Evolutionary conservation across 192 early-diverging fungal species (phyloP).

Genomic region (Physocladia obscura): DNA sequence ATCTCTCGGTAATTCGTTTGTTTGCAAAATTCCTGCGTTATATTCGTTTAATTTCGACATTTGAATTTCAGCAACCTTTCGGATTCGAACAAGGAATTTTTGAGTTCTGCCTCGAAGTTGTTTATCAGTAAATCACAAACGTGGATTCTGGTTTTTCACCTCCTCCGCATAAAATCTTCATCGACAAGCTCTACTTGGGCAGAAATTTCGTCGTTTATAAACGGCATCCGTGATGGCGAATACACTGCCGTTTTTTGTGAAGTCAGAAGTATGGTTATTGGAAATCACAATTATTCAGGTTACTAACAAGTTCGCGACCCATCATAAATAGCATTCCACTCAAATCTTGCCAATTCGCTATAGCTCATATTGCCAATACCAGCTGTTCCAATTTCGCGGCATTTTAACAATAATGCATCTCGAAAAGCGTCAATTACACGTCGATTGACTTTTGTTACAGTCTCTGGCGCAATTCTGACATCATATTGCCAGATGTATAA

Average conservation of each 20-base stretch:
- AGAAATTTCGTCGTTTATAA: conserved; percentile 21
- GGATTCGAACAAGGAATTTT: conserved; percentile 13
- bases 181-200: conserved; percentile 17
- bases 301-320: conserved; percentile 12
- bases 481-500: conserved; percentile 9
- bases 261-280: too few relatives aligned
- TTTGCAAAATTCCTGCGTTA: background rate
- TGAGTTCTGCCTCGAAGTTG: conserved; percentile 15
- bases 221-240: conserved; percentile 19
- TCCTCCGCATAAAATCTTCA: conserved; percentile 14
- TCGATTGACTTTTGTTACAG: conserved; percentile 15
- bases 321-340: conserved; percentile 22
- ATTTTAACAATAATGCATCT: background rate
- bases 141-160: too few relatives aligned
- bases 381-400: too few relatives aligned
- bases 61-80: conserved; percentile 13
- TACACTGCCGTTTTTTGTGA: conserved; percentile 14
- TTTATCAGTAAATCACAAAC: too few relatives aligned
- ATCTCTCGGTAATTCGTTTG: background rate
- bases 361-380: too few relatives aligned
- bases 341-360: background rate
- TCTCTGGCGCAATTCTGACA: conserved; percentile 16
- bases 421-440: conserved; percentile 13
- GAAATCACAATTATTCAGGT: too few relatives aligned
- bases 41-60: conserved; percentile 14